Percentiles rank a stretch among this genome's conserved stretches.
Evolutionary conservation across 2,329 filamentous ascomycete species (phyloP).

Genomic region (Verticillium albo-atrum): DNA sequence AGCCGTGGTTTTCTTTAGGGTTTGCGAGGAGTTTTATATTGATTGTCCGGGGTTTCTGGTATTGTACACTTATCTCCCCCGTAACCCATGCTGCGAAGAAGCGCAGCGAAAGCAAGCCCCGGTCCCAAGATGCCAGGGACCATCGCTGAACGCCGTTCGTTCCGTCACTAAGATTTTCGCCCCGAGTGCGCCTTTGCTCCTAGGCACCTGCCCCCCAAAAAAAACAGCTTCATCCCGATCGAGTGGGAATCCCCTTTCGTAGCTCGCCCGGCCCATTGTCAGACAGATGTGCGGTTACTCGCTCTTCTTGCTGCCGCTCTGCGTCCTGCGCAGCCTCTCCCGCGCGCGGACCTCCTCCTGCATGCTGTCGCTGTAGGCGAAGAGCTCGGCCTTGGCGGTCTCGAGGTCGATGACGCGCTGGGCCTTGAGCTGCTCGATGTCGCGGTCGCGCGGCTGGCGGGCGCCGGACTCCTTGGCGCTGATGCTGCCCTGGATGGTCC

Average conservation of each 20-base stretch:
- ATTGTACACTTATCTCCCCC: not conserved
- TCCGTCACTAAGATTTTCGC: not conserved
- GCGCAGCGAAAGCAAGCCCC: not conserved
- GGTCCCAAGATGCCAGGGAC: not conserved
- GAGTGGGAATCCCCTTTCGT: not conserved
- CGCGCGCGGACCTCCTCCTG: not conserved
- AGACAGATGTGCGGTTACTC: not conserved
- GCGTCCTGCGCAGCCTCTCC: not conserved
- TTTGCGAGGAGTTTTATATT: not conserved
- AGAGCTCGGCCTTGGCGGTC: conserved; percentile 41
- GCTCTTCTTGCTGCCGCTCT: not conserved
- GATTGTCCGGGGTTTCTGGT: not conserved
- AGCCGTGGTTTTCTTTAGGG: no score
- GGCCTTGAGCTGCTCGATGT: conserved; percentile 24
- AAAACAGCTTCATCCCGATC: no score
- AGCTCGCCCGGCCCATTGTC: no score
- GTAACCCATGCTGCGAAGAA: not conserved
- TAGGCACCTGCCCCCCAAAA: no score
- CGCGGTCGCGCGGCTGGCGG: conserved; percentile 18
- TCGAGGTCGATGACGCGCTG: conserved; percentile 36
- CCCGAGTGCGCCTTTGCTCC: no score
- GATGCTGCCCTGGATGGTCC: conserved; percentile 31
- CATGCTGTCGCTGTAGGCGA: conserved; percentile 27
- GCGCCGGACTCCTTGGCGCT: conserved; percentile 17
- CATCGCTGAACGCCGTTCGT: not conserved